A percentile compares a stretch with the other conserved stretches of the same genome.
Evolutionary conservation across 805 yeast species (phyloP).

Genomic region (Saccharomycopsis sp.): DNA sequence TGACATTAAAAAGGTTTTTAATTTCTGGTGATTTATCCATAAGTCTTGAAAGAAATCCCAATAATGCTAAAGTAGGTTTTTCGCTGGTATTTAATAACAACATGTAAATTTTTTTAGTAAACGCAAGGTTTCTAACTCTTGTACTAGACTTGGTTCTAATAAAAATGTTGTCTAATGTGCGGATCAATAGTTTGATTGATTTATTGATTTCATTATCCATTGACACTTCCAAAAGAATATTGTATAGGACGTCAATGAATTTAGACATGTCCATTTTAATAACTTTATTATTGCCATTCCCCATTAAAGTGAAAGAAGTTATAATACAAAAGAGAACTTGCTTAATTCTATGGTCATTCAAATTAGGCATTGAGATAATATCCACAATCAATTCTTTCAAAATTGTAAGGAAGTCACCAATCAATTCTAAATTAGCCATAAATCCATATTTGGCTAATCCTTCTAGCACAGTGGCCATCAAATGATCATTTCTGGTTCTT

Average conservation of each 20-base stretch:
- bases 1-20: slow-evolving; percentile 72
- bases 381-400: slow-evolving; percentile 68
- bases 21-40: slow-evolving; percentile 61
- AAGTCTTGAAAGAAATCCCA: slow-evolving; percentile 71
- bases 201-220: slow-evolving; percentile 80
- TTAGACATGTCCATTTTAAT: slow-evolving; percentile 73
- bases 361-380: slow-evolving; percentile 32
- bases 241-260: slow-evolving; percentile 68
- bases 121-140: slow-evolving; percentile 60
- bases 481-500: slow-evolving; percentile 39
- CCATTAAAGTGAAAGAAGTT: slow-evolving; percentile 79
- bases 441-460: slow-evolving; percentile 87
- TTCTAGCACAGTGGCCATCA: slow-evolving; percentile 83
- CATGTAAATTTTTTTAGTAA: slow-evolving; percentile 69
- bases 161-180: slow-evolving; percentile 72
- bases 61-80: slow-evolving; percentile 66
- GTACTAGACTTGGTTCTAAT: slow-evolving; percentile 66
- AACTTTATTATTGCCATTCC: slow-evolving; percentile 64
- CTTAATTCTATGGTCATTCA: slow-evolving; percentile 37
- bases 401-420: slow-evolving; percentile 89
- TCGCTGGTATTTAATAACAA: slow-evolving; percentile 72
- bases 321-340: slow-evolving; percentile 74
- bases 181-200: slow-evolving; percentile 70
- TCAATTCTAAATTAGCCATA: slow-evolving; percentile 82
- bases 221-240: slow-evolving; percentile 54